A percentile compares a stretch with the other conserved stretches of the same genome.
phyloP scores from a whole-genome alignment of 176 grass and related monocot genomes.

The Panicum miliaceum region DNA sequence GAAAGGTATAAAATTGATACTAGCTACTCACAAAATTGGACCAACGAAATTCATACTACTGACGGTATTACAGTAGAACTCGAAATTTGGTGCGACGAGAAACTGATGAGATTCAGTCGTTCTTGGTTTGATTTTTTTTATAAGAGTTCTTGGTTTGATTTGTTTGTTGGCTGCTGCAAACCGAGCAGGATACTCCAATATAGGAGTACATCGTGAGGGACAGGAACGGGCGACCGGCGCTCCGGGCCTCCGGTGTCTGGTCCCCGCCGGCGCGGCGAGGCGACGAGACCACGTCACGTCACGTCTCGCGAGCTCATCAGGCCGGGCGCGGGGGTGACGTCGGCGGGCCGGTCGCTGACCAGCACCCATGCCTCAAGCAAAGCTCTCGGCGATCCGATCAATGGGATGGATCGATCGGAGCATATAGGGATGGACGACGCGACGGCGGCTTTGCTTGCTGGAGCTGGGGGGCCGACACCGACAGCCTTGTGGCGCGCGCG shows the following conservation, averaged over 20 bases:
- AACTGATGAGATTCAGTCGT: too few relatives aligned
- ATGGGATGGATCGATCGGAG: not conserved
- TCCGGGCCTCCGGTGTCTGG: not conserved
- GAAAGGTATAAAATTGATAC: too few relatives aligned
- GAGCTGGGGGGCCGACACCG: not conserved
- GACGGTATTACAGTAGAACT: too few relatives aligned
- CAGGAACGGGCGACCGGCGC: not conserved
- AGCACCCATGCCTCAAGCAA: not conserved
- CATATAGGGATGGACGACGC: not conserved
- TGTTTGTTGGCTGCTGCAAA: too few relatives aligned
- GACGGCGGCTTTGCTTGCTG: not conserved
- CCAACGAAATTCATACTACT: too few relatives aligned
- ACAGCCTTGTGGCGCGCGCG: conserved; percentile 18
- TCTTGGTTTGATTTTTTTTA: too few relatives aligned
- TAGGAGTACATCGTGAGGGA: not conserved
- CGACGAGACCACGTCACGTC: not conserved
- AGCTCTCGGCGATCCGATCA: not conserved
- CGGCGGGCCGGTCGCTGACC: not conserved
- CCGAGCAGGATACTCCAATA: too few relatives aligned
- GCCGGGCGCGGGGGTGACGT: not conserved
- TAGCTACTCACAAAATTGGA: too few relatives aligned
- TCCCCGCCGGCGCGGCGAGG: not conserved
- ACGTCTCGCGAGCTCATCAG: not conserved
- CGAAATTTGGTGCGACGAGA: too few relatives aligned
- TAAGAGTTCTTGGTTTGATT: too few relatives aligned